Evolutionary conservation across 352 stramenopile genomes (phyloP).

Genomic region (Pseudoperonospora humuli): DNA sequence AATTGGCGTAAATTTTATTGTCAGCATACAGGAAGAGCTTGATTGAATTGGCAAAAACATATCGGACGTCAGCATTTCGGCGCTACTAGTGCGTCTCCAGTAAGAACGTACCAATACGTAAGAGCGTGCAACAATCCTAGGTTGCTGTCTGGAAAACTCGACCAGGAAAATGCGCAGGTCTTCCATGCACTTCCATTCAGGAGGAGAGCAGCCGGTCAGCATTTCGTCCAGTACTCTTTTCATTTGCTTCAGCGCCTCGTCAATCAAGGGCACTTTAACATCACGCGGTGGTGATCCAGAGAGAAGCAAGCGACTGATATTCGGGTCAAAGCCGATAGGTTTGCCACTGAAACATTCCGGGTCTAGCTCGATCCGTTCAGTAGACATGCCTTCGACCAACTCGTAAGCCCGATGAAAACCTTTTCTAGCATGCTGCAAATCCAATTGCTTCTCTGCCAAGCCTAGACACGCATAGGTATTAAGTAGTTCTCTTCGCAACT

Average conservation of each 20-base stretch:
- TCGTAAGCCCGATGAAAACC: conserved; percentile 38
- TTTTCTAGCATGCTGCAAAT: conserved; percentile 32
- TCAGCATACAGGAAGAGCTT: conserved; percentile 81
- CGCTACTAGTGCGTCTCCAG: background rate
- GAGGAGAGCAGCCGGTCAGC: conserved; percentile 43
- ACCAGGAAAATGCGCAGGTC: conserved; percentile 70
- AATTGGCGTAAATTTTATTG: conserved; percentile 78
- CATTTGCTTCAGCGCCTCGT: conserved; percentile 41
- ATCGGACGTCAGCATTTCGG: conserved; percentile 3
- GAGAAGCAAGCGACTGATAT: conserved; percentile 59
- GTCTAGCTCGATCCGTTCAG: conserved; percentile 61
- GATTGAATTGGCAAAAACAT: conserved; percentile 1
- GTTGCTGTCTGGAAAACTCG: conserved; percentile 61
- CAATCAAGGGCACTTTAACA: conserved; percentile 50
- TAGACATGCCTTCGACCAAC: conserved; percentile 33
- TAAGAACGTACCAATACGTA: conserved; percentile 60
- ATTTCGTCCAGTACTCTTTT: conserved; percentile 51
- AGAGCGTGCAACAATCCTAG: conserved; percentile 68
- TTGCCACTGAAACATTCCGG: conserved; percentile 61
- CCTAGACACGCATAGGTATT: conserved; percentile 37
- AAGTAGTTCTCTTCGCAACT: conserved; percentile 41
- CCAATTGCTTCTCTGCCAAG: conserved; percentile 33
- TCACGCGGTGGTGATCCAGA: conserved; percentile 67
- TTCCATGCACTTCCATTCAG: conserved; percentile 70
- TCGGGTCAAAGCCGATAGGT: conserved; percentile 63